Conservation (phyloP, 768 basidiomycete species). For the Strobilomyces dryophilus region DNA sequence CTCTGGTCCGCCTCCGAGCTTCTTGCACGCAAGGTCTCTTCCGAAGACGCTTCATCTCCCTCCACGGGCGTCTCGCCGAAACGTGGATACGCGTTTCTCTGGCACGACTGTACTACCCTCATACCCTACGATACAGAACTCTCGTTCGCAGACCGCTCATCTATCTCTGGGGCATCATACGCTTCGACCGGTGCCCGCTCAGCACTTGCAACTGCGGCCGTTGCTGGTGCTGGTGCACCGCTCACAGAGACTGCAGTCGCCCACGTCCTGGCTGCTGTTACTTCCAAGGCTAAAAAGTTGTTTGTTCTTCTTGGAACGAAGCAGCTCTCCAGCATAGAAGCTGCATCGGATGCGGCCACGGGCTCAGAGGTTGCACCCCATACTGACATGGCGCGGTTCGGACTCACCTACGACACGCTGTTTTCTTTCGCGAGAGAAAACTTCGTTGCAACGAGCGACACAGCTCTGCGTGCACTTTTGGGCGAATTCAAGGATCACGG, state of each 20-base stretch:
- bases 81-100: constrained; percentile 70
- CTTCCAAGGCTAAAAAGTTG: constrained; percentile 79
- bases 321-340: constrained; percentile 59
- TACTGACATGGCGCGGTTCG: constrained; percentile 41
- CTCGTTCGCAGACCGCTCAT: constrained; percentile 58
- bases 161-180: constrained; percentile 49
- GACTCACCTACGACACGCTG: constrained; percentile 60
- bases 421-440: constrained; percentile 74
- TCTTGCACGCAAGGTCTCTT: constrained; percentile 44
- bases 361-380: constrained; percentile 5
- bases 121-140: constrained; percentile 78
- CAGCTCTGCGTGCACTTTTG: constrained; percentile 73
- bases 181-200: constrained; percentile 28
- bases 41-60: neutral
- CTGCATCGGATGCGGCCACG: constrained; percentile 6
- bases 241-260: constrained; percentile 75
- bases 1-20: constrained; percentile 76
- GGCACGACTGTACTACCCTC: constrained; percentile 90
- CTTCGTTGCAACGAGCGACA: constrained; percentile 88
- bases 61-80: constrained; percentile 15
- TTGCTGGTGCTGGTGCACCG: constrained; percentile 32
- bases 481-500: constrained; percentile 92
- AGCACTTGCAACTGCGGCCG: constrained; percentile 22
- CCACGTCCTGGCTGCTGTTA: constrained; percentile 84
- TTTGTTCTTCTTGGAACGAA: constrained; percentile 66